phyloP scores from a whole-genome alignment of 176 grass and related monocot species.

The Avena eriantha region DNA sequence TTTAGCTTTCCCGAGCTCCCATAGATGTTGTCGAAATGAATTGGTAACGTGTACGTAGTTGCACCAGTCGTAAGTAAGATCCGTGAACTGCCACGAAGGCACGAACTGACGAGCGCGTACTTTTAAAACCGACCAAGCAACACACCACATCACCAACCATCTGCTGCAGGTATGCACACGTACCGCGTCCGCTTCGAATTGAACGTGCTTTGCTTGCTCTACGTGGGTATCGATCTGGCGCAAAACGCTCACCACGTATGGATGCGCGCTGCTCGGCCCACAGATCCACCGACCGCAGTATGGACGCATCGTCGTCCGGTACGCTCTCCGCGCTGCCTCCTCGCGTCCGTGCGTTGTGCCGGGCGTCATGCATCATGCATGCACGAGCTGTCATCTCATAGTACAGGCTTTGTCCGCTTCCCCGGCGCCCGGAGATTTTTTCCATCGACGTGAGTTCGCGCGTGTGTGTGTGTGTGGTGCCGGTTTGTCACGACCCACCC shows the following conservation, averaged over 20 bases:
- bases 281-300: too few relatives aligned
- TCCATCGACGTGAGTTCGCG: neutral
- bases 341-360: too few relatives aligned
- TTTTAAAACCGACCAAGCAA: neutral
- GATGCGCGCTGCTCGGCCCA: neutral
- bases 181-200: neutral
- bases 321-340: too few relatives aligned
- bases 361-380: too few relatives aligned
- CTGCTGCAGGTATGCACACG: neutral
- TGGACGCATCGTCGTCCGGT: too few relatives aligned
- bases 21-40: neutral
- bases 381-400: too few relatives aligned
- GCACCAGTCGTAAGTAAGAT: too few relatives aligned
- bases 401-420: too few relatives aligned
- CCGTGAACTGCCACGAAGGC: too few relatives aligned
- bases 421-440: neutral
- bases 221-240: neutral
- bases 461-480: too few relatives aligned
- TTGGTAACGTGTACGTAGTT: neutral
- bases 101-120: neutral
- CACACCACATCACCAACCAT: neutral
- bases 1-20: neutral
- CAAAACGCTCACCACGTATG: neutral
- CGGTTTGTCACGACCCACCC: too few relatives aligned
- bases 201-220: neutral